Percentiles rank a stretch among this genome's conserved stretches.
Conservation (phyloP, 331 rosid genomes). For the Dryas integrifolia region DNA sequence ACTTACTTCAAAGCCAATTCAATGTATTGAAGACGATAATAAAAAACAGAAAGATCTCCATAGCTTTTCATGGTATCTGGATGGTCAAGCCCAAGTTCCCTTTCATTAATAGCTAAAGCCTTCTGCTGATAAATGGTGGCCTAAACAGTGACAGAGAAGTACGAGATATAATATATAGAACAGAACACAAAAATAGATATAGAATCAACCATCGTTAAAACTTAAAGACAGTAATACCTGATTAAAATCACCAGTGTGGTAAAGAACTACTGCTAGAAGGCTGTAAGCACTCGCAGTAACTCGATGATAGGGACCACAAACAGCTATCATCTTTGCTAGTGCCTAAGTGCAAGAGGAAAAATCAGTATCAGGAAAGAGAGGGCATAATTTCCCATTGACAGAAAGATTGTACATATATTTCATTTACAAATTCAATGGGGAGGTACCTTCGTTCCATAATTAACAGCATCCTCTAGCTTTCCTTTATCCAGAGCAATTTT, state of each 20-base stretch:
- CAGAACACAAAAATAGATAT: conserved; percentile 10
- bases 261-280: conserved; percentile 95
- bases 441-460: conserved; percentile 84
- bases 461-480: conserved; percentile 94
- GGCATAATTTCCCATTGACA: background rate
- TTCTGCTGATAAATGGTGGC: conserved; percentile 96
- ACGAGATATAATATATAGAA: background rate
- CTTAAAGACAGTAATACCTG: conserved; percentile 48
- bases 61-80: conserved; percentile 99
- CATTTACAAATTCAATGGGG: background rate
- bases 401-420: too few species aligned
- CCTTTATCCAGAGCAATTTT: conserved; percentile 97
- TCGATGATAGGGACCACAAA: conserved; percentile 95
- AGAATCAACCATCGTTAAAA: background rate
- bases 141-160: conserved; percentile 33
- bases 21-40: conserved; percentile 89
- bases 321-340: conserved; percentile 81
- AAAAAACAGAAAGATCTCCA: conserved; percentile 95
- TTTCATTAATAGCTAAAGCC: conserved; percentile 88
- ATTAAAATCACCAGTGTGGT: conserved; percentile 96
- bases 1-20: conserved; percentile 96
- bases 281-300: conserved; percentile 95
- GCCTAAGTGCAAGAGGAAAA: conserved; percentile 50
- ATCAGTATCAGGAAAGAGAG: conserved; percentile 22
- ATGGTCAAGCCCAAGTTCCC: conserved; percentile 97